A percentile compares a stretch with the other conserved stretches of the same genome.
These are phyloP conservation scores for Hypomontagnella submonticulosa DNA, from an alignment of 495 filamentous ascomycete species.

Conservation along the genomic window DNA sequence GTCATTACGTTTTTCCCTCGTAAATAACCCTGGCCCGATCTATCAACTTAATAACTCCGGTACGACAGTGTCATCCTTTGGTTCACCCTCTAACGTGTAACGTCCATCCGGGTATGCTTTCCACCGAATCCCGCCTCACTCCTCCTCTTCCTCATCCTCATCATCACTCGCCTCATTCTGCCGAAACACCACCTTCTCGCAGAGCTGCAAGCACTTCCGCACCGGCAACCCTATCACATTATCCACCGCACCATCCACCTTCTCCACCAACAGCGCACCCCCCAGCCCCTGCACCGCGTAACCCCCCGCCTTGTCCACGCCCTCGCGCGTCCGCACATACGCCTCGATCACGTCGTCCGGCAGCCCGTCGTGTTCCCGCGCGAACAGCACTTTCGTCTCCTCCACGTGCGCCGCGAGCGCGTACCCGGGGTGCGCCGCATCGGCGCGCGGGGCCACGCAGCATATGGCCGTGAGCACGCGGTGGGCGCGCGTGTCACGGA, in stretches of 20 bases:
- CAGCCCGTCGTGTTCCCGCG: slow-evolving; percentile 79
- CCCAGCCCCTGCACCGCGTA: slow-evolving; percentile 94
- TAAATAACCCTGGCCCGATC: background rate
- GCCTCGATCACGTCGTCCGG: slow-evolving; percentile 70
- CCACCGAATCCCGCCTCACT: slow-evolving; percentile 21
- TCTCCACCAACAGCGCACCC: slow-evolving; percentile 81
- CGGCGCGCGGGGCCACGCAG: slow-evolving; percentile 80
- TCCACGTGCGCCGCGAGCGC: slow-evolving; percentile 81
- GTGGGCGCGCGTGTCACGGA: slow-evolving; percentile 79
- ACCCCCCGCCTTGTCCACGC: slow-evolving; percentile 94
- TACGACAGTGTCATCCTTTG: background rate
- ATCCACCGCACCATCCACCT: slow-evolving; percentile 88
- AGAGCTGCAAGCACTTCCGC: slow-evolving; percentile 79
- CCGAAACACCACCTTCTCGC: slow-evolving; percentile 79
- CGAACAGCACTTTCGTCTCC: slow-evolving; percentile 86
- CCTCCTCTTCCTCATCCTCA: slow-evolving; percentile 52
- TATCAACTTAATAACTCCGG: background rate
- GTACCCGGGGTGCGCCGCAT: slow-evolving; percentile 84
- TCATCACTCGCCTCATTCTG: slow-evolving; percentile 55
- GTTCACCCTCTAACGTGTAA: background rate
- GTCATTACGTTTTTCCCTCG: background rate
- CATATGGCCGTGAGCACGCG: slow-evolving; percentile 85
- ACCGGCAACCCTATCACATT: slow-evolving; percentile 97
- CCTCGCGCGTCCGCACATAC: slow-evolving; percentile 92
- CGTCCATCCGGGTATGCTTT: too few relatives aligned